phyloP scores from a whole-genome alignment of 495 filamentous ascomycete genomes.

The Terfezia boudieri region DNA sequence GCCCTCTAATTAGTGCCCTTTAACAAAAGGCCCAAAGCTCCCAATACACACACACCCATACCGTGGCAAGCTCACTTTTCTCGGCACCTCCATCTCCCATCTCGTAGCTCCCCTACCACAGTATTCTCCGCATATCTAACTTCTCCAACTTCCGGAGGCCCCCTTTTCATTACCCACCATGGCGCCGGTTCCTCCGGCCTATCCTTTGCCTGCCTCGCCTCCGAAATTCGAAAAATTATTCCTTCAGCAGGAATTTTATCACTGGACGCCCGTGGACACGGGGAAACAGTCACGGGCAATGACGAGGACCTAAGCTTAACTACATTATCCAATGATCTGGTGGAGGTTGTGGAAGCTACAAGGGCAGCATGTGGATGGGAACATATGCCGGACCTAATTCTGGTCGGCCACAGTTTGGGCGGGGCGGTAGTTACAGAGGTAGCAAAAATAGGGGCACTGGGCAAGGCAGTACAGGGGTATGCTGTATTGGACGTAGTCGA shows the following conservation, averaged over 20 bases:
- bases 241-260: conserved; percentile 68
- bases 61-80: background rate
- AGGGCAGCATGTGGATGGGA: conserved; percentile 45
- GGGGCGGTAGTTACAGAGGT: conserved; percentile 85
- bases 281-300: conserved; percentile 35
- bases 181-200: conserved; percentile 75
- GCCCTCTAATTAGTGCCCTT: too few species aligned
- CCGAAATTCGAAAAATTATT: conserved; percentile 52
- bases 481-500: conserved; percentile 92
- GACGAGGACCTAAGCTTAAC: conserved; percentile 38
- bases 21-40: too few species aligned
- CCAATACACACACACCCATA: too few species aligned
- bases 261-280: conserved; percentile 69
- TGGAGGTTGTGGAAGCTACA: conserved; percentile 38
- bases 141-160: conserved; percentile 31
- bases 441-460: conserved; percentile 41
- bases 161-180: conserved; percentile 76
- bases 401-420: conserved; percentile 87
- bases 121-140: conserved; percentile 68
- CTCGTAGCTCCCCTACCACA: too few species aligned
- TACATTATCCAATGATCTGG: conserved; percentile 50
- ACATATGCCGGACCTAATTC: conserved; percentile 45
- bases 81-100: background rate
- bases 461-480: conserved; percentile 53
- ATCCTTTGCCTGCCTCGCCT: conserved; percentile 61